Evolutionary conservation across 192 early-diverging fungal species (phyloP), one percentile per base, ranked within the genome.

Genomic region (Coemansia sp.): DNA sequence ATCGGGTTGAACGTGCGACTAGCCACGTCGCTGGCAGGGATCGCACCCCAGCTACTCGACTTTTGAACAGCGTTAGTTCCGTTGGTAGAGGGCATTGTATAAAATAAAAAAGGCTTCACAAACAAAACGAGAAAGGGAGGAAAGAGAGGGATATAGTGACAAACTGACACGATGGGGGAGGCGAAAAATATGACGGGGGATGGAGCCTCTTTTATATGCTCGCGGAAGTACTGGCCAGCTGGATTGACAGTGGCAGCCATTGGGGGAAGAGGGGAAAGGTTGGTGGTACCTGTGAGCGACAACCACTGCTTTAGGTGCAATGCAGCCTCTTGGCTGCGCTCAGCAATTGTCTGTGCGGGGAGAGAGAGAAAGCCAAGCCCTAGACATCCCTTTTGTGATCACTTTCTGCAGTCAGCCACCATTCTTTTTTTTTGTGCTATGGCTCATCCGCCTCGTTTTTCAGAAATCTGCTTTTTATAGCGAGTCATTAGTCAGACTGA

Each of bases 1-100:
- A 95, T 95, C 65, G 94, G 94, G 79, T 95, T 95, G 56, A 86
- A 80, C 2, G 94, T 92, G 70, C 89, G 82, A 67, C 87, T 82
- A 45, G 91, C 80, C 16, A 89, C 86, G 39, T 79, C 85, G 60
- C 91, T 92, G 26, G 86, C 60, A 13, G 82, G 69, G 63, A 91
- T 67, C 43, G 74, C 51, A 48, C 55, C 68, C 76, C 79, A 82
- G 56, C 43, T 31, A 53, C 71, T 56, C 16, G 62, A n/a, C 34
- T 61, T 31, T n/a, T 45, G 36, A 20, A 53, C 28, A 28, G 23
- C 46, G 39, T 39, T 66, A 37, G 70, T 34, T 65, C 26, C 70
- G 71, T 69, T 71, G 28, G 69, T 58, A 36, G 74, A 71, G 16
- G 80, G 72, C 71, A 72, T 72, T 4, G 23, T 26, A 14, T 10